Base-by-base conservation (phyloP, 805 yeast genomes). In the Debaryomyces maramus region DNA sequence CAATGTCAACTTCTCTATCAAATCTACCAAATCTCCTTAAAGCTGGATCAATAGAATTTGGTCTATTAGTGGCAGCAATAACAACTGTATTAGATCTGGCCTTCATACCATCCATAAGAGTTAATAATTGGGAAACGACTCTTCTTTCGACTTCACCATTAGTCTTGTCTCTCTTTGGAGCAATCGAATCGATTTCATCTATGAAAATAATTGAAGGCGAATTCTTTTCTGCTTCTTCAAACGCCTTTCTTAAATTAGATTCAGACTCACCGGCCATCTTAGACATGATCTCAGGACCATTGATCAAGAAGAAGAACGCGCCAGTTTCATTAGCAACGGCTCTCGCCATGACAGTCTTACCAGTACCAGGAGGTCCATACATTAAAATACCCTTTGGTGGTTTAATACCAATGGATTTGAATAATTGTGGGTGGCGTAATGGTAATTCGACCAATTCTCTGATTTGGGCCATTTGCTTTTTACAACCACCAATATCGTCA, bases 281-380 rank as follows among this genome's bases (percentile, higher is more conserved):
- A 40, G 98, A 90, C 99, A 93, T 93, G 60, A 93, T 95, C 70
- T 93, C 99, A 7, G 99, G 99, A 67, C 99, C 99, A 63, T 93
- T 93, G 67, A 93, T 93, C 56, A 93, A 78, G 66, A 93, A 93
- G 80, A 93, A 93, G 65, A 93, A 93, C 1, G 99, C 99, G 60
- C 99, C 99, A 17, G 99, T 93, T 70, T 93, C 99, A 58, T 93
- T 93, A 34, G 99, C 99, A 38, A 93, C 99, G n/a, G 99, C 99
- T 65, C 99, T 83, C 2, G 99, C 99, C 96, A 93, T 89, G 53
- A 93, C 76, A 22, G 99, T 93, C 71, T 93, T 93, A 86, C 99
- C 99, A 11, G 99, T 93, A 80, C 99, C 99, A 23, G 99, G 99
- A 36, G 99, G 99, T 60, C 99, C 99, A 65, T 86, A 93, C 96